phyloP scores from a whole-genome alignment of 1,139 yeast genomes.

The Yamadazyma oceani region DNA sequence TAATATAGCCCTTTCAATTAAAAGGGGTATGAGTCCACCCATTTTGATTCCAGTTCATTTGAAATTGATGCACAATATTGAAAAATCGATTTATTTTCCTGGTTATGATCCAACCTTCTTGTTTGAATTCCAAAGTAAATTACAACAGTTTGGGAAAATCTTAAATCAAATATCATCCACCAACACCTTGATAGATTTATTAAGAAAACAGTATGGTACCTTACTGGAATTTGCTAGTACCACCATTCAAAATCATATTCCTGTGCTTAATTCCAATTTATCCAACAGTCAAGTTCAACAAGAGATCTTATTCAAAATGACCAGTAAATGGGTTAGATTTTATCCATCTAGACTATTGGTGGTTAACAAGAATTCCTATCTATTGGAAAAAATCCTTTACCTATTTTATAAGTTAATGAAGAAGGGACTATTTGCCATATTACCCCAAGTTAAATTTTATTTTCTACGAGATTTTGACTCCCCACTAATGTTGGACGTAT shows the following conservation, averaged over 20 bases:
- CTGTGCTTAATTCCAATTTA: conserved; percentile 26
- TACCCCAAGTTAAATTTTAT: conserved; percentile 44
- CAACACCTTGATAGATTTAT: conserved; percentile 11
- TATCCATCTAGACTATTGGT: conserved; percentile 32
- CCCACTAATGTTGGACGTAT: conserved; percentile 44
- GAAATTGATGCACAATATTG: conserved; percentile 38
- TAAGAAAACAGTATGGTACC: conserved; percentile 24
- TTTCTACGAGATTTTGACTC: conserved; percentile 44
- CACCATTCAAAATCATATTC: conserved; percentile 28
- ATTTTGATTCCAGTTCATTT: conserved; percentile 33
- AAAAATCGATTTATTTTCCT: conserved; percentile 39
- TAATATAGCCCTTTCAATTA: conserved; percentile 25
- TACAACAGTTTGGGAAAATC: conserved; percentile 23
- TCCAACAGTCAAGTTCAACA: conserved; percentile 34
- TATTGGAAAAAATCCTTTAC: conserved; percentile 34
- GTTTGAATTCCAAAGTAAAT: conserved; percentile 26
- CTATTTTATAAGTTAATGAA: conserved; percentile 37
- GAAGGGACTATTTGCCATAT: conserved; percentile 36
- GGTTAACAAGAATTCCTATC: conserved; percentile 23
- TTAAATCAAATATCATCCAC: conserved; percentile 7
- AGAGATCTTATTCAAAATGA: conserved; percentile 36
- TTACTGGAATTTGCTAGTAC: conserved; percentile 27
- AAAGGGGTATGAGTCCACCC: conserved; percentile 20
- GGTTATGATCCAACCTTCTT: conserved; percentile 36
- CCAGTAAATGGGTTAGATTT: conserved; percentile 40